Conservation (phyloP, 306 rosid species). For the Vigna reflexopilosa region DNA sequence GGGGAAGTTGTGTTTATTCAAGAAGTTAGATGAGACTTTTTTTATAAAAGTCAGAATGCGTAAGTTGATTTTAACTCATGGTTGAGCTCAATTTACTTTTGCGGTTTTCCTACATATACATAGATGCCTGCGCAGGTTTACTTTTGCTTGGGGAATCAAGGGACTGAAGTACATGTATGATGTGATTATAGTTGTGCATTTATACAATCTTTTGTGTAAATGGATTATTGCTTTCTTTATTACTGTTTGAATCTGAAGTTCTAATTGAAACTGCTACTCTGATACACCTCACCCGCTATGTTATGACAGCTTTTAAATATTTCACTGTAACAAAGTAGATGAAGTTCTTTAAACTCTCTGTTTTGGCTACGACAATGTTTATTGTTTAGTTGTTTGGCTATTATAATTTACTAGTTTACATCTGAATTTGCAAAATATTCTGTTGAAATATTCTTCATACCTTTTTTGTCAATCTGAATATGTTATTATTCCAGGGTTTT, state of each 20-base stretch:
- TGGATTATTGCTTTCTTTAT: background rate
- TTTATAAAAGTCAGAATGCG: too few species aligned
- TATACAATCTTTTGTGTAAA: background rate
- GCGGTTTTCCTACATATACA: background rate
- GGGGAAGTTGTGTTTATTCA: too few species aligned
- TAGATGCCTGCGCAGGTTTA: background rate
- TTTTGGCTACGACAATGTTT: background rate
- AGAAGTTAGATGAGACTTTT: too few species aligned
- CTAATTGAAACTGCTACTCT: background rate
- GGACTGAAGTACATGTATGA: background rate
- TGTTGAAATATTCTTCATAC: background rate
- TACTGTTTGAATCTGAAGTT: slow-evolving; percentile 1
- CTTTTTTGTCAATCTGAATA: background rate
- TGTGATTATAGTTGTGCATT: background rate
- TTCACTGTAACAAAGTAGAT: background rate
- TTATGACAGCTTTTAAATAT: background rate
- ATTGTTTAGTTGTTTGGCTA: background rate
- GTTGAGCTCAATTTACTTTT: too few species aligned
- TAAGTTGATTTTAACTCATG: too few species aligned
- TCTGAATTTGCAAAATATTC: background rate
- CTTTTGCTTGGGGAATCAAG: background rate
- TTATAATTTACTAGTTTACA: background rate
- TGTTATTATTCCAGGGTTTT: background rate
- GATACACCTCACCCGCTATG: background rate
- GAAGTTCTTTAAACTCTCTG: background rate